Base-by-base conservation (phyloP, 2,329 filamentous ascomycete species). In the Cryphonectria carpinicola region DNA sequence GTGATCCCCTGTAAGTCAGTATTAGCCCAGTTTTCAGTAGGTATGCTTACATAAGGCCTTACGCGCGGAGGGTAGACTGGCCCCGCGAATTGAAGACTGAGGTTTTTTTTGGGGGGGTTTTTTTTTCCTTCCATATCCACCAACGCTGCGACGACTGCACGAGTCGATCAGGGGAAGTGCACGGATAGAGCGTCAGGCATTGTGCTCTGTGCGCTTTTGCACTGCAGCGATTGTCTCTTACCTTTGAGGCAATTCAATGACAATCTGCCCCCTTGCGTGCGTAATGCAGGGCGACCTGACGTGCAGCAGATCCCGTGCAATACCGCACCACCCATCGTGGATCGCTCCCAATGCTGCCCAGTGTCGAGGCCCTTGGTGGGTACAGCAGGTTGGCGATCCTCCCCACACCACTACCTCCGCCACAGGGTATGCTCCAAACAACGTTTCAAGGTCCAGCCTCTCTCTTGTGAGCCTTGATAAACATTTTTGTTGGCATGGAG, bases 231-330 rank as follows among this genome's bases (percentile, higher is more conserved):
- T 32, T 28, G 25, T 19, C 54, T 7, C 11, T 32, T 19, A 17
- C 54, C 6, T 49, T 49, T n/a, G 6, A 10, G 22, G 37, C n/a
- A 46, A 17, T 56, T 35, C 37, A 32, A 60, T 60, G 58, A 39
- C 32, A 37, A 39, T 39, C 10, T 39, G 58, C 58, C 58, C 52
- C 35, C 58, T 39, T 61, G 58, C 58, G 17, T 37, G 56, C 56
- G 32, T 60, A 60, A 60, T 37, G 56, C 56, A 61, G 28, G 58
- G 32, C 22, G 35, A 39, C 25, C 58, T 61, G 58, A 61, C 58
- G 58, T 61, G 58, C 58, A 61, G 58, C 3, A 61, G 58, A 61
- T 61, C 58, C 19, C 58, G 19, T 19, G 11, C 10, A 35, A 61
- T 14, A 32, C 54, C 25, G 32, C 14, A 35, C 28, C 3, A 54